Evolutionary conservation across 768 basidiomycete species (phyloP), one percentile per base, ranked within the genome.

Genomic region (Serendipita sp.): DNA sequence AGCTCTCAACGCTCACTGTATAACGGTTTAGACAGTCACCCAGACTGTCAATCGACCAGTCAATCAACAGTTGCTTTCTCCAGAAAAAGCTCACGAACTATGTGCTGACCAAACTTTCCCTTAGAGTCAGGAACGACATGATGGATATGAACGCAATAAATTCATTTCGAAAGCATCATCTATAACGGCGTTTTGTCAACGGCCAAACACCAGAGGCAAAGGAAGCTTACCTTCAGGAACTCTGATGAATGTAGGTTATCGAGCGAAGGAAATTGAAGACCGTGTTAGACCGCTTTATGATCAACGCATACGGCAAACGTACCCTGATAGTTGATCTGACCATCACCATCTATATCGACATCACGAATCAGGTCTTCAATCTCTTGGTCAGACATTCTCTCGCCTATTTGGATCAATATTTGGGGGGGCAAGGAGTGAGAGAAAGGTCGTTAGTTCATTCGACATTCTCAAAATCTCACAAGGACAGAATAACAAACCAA

Each of bases 301-400:
- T 66, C 23, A 68, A 48, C 40, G 16, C 2, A 34, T 23, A 23
- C 5, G 68, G 1, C 37, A 23, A 50, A 31, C 80, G 64, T 65
- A 86, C 86, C 87, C 1, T 88, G 84, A 72, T 88, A 91, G 75
- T 89, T 87, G 76, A 90, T 88, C 76, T 91, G 88, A 16, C 91
- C 91, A 73, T 92, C 90, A 62, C 93, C 92, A 71, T 96, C 91
- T 60, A 91, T 80, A 72, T 96, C 92, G 64, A 93, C 93, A 76
- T 96, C 93, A 63, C 91, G 85, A 72, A 96, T 96, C 92, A 96
- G 94, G 79, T 94, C 92, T 66, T 91, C 88, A 67, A 94, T 90
- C 75, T 95, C 92, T 5, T 71, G 78, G 67, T 93, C 91, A 11
- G 88, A 80, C 65, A 93, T 77, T 74, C 91, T 92, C 79, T 94